Percentiles rank a stretch among this genome's conserved stretches.
Conservation (phyloP, 2,329 filamentous ascomycete species). For the Neopestalotiopsis sp. region DNA sequence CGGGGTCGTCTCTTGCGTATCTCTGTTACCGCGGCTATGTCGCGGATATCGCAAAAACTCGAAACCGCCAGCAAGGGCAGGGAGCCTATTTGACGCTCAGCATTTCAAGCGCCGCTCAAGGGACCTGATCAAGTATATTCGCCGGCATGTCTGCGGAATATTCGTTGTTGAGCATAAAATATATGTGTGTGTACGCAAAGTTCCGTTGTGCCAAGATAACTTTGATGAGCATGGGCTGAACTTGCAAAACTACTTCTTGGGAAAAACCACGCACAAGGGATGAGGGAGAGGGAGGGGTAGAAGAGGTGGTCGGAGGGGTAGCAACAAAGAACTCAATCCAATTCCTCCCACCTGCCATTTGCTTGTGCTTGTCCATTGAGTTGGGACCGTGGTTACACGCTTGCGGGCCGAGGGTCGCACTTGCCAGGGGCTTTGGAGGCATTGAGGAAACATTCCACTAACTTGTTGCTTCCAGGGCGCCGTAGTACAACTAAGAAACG, state of each 20-base stretch:
- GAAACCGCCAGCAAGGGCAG: neutral
- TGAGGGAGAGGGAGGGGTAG: neutral
- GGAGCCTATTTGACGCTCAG: neutral
- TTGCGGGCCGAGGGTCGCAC: neutral
- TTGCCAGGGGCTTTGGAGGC: neutral
- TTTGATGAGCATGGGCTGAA: neutral
- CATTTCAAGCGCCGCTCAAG: neutral
- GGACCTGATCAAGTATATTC: neutral
- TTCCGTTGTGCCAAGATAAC: neutral
- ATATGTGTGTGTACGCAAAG: neutral
- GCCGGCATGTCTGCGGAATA: neutral
- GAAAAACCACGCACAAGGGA: neutral
- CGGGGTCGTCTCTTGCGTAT: neutral
- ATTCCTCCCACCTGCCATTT: no score
- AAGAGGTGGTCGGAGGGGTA: neutral
- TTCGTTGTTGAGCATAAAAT: neutral
- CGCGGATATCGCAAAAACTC: neutral
- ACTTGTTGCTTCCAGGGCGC: neutral
- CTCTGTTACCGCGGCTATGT: neutral
- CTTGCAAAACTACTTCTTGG: neutral
- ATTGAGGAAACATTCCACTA: neutral
- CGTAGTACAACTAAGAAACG: neutral
- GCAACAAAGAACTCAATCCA: neutral
- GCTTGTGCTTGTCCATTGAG: neutral
- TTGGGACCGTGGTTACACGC: neutral